A percentile compares a stretch with the other conserved stretches of the same genome.
phyloP scores from a whole-genome alignment of 2,329 filamentous ascomycete genomes.

The Trichoderma endophyticum region DNA sequence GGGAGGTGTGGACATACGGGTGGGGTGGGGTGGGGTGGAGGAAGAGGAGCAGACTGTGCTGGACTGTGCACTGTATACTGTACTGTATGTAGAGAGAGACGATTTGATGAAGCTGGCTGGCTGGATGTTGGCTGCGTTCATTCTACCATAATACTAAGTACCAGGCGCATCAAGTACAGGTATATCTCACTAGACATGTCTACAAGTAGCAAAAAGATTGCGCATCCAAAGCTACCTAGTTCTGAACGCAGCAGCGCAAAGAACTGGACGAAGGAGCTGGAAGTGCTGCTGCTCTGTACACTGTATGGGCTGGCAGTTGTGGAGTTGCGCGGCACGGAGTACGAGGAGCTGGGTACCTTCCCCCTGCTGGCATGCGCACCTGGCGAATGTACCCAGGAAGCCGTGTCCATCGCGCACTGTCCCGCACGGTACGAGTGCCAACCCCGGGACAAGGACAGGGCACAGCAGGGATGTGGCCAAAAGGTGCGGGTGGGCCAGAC shows the following conservation, averaged over 20 bases:
- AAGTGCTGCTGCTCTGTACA: not conserved
- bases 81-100: not conserved
- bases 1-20: slow-evolving; percentile 5
- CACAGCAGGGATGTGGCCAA: not conserved
- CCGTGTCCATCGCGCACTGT: not conserved
- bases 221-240: not conserved
- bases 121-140: not conserved
- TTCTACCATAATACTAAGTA: not conserved
- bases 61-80: not conserved
- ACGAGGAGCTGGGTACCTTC: slow-evolving; percentile 3
- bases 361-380: not conserved
- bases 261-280: not conserved
- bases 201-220: not conserved
- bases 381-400: not conserved
- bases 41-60: not conserved
- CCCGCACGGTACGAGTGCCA: not conserved
- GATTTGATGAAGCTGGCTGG: not conserved
- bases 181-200: too few relatives aligned
- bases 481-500: not conserved
- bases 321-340: not conserved
- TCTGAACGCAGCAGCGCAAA: not conserved
- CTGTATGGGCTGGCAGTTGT: not conserved
- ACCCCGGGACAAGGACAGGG: not conserved
- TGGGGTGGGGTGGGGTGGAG: slow-evolving; percentile 10
- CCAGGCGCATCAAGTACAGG: too few relatives aligned